phyloP scores from a whole-genome alignment of 768 basidiomycete genomes.

The Coprinellus aureogranulatus region DNA sequence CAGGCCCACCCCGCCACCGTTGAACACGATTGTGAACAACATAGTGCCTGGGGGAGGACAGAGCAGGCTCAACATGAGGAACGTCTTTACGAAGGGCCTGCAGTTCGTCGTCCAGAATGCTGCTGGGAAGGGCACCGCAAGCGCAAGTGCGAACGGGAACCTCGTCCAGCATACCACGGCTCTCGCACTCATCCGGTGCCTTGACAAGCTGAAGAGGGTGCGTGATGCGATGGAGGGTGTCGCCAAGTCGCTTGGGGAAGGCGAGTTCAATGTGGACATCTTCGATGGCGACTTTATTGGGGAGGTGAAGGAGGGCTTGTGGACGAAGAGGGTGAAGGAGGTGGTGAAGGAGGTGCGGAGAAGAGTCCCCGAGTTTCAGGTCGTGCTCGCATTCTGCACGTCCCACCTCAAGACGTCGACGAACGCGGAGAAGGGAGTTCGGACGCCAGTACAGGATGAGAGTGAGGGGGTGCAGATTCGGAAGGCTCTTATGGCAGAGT shows the following conservation, averaged over 20 bases:
- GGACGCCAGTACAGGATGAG: constrained; percentile 20
- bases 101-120: constrained; percentile 28
- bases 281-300: neutral
- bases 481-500: constrained; percentile 69
- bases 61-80: constrained; percentile 63
- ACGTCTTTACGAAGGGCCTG: constrained; percentile 78
- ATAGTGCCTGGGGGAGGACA: constrained; percentile 52
- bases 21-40: constrained; percentile 70
- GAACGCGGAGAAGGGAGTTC: neutral
- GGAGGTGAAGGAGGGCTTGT: constrained; percentile 53
- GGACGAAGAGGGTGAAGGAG: constrained; percentile 64
- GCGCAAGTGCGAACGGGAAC: constrained; percentile 32
- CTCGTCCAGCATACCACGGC: constrained; percentile 88
- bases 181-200: constrained; percentile 68
- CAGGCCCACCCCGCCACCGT: constrained; percentile 72
- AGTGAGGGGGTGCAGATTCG: constrained; percentile 24
- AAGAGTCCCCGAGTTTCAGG: constrained; percentile 83
- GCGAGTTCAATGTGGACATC: constrained; percentile 11
- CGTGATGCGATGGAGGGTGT: constrained; percentile 50
- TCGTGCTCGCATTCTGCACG: constrained; percentile 69
- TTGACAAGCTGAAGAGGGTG: constrained; percentile 67
- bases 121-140: neutral
- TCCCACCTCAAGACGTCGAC: constrained; percentile 46
- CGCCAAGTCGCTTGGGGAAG: constrained; percentile 36
- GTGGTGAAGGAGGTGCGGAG: constrained; percentile 72